phyloP scores from a whole-genome alignment of 805 yeast genomes.

The Wickerhamiella parazyma region DNA sequence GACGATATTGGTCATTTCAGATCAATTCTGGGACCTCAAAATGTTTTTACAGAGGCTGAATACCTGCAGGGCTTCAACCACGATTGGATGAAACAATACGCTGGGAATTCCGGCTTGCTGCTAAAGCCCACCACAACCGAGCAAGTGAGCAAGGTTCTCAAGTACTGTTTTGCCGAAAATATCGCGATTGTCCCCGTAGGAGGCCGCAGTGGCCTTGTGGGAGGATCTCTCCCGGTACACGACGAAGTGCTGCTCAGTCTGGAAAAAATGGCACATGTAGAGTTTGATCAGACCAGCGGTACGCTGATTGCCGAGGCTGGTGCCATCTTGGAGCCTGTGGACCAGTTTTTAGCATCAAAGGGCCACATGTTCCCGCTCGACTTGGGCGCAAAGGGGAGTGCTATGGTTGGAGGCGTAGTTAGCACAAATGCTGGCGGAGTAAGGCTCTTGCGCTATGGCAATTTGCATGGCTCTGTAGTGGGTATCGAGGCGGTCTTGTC shows the following conservation, averaged over 20 bases:
- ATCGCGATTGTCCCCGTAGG: constrained; percentile 93
- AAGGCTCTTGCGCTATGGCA: constrained; percentile 75
- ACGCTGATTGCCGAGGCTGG: constrained; percentile 86
- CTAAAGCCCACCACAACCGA: constrained; percentile 70
- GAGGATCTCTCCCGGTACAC: constrained; percentile 84
- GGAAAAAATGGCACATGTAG: constrained; percentile 56
- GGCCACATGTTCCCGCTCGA: constrained; percentile 89
- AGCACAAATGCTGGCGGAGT: constrained; percentile 97
- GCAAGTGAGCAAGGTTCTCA: constrained; percentile 62
- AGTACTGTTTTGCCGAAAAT: constrained; percentile 62
- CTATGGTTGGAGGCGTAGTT: constrained; percentile 89
- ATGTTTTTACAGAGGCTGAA: constrained; percentile 36
- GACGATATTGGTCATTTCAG: not conserved
- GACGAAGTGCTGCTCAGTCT: constrained; percentile 75
- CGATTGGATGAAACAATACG: constrained; percentile 90
- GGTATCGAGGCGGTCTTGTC: constrained; percentile 91
- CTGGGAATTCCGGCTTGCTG: constrained; percentile 72
- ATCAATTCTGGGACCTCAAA: not conserved
- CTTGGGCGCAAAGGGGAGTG: constrained; percentile 92
- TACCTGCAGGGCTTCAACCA: constrained; percentile 63
- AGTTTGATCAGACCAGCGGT: constrained; percentile 76
- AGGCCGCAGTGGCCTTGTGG: constrained; percentile 93
- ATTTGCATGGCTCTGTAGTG: constrained; percentile 79
- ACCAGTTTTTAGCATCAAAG: constrained; percentile 57
- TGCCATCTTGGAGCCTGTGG: constrained; percentile 74